Evolutionary conservation across 495 filamentous ascomycete genomes (phyloP), one percentile per base, ranked within the genome.

Genomic region (Darksidea phi): DNA sequence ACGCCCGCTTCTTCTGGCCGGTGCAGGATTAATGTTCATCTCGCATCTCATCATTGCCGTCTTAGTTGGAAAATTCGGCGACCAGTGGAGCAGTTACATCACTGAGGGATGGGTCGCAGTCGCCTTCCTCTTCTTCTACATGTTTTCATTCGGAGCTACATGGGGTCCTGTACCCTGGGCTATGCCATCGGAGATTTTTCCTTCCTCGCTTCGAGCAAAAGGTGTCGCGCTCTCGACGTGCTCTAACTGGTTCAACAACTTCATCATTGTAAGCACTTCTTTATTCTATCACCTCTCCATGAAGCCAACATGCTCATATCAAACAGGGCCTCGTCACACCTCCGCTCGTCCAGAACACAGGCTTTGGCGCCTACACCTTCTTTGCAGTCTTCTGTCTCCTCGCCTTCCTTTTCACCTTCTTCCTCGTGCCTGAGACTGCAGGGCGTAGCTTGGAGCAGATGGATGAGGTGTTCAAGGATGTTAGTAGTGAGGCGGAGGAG

Each of bases 321-420:
- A 43, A 43, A 20, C 32, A 77, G 75, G 77, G 77, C 17, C 69
- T 82, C 1, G 78, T 81, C 60, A 82, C 80, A 1, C 80, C 80
- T 1, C 81, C 79, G 2, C 68, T 84, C 0, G 76, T 84, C 20
- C 71, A 82, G 57, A 76, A 78, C 53, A 82, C 79, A 0, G 79
- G 79, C 1, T 84, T 78, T 69, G 82, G 82, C 2, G 74, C 80
- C 1, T 83, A 82, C 54, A 67, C 77, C 6, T 84, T 84, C 68
- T 84, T 84, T 64, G 81, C 79, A 7, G 74, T 79, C 15, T 84
- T 84, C 72, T 84, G 83, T 70, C 47, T 82, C 12, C 72, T 84
- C 3, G 73, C 79, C 3, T 71, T 78, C 15, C 54, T 81, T 8
- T 84, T 80, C 79, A 78, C 79, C 0, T 81, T 63, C 52, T 77